Evolutionary conservation across 805 yeast genomes (phyloP).

Genomic region (Kodamaea kaohsiungensis): DNA sequence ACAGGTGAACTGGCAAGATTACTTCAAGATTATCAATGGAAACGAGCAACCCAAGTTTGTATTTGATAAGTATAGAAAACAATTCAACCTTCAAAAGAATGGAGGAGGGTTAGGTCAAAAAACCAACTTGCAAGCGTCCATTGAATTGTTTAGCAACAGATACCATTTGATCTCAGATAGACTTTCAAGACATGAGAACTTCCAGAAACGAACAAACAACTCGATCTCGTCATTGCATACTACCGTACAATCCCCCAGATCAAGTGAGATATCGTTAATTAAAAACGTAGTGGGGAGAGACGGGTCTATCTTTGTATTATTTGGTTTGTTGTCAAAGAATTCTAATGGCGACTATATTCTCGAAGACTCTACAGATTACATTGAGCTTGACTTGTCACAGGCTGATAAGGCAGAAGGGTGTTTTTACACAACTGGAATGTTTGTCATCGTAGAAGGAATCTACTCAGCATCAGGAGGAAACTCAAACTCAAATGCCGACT

Average conservation of each 20-base stretch:
- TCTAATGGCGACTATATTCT: constrained; percentile 69
- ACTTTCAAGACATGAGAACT: constrained; percentile 71
- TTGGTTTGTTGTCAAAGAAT: constrained; percentile 71
- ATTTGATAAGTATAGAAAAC: constrained; percentile 63
- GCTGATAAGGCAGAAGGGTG: constrained; percentile 63
- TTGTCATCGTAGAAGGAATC: constrained; percentile 81
- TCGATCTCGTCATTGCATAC: constrained; percentile 42
- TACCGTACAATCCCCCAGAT: constrained; percentile 10
- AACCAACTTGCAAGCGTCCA: constrained; percentile 21
- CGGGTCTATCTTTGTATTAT: constrained; percentile 69
- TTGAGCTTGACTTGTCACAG: constrained; percentile 65
- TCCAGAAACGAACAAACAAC: constrained; percentile 53
- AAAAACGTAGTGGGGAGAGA: constrained; percentile 87
- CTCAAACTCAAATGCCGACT: constrained; percentile 27
- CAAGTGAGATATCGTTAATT: constrained; percentile 59
- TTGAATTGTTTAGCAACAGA: constrained; percentile 52
- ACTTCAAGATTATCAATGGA: constrained; percentile 65
- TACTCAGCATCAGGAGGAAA: constrained; percentile 64
- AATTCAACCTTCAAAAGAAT: constrained; percentile 45
- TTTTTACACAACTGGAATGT: constrained; percentile 73
- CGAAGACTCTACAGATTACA: constrained; percentile 78
- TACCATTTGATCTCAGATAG: constrained; percentile 69
- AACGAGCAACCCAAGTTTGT: constrained; percentile 61
- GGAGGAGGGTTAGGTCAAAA: constrained; percentile 9
- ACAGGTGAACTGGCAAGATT: constrained; percentile 67